phyloP scores from a whole-genome alignment of 352 stramenopile genomes.

The Labyrinthula sp. region DNA sequence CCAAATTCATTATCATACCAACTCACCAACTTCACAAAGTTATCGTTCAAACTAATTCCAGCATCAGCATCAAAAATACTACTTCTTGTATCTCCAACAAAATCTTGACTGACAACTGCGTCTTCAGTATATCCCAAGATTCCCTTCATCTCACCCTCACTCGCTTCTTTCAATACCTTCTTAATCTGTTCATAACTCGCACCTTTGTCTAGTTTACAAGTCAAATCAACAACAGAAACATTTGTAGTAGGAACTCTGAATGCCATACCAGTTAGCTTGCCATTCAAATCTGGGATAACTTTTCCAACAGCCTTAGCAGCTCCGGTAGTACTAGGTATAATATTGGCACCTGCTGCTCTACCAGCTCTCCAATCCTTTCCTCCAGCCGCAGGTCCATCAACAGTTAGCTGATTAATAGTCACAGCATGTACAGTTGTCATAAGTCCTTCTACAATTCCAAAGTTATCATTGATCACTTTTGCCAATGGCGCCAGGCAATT shows the following conservation, averaged over 20 bases:
- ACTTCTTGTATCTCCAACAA: slow-evolving; percentile 76
- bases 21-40: slow-evolving; percentile 96
- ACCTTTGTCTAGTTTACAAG: slow-evolving; percentile 49
- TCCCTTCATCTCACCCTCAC: slow-evolving; percentile 76
- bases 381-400: slow-evolving; percentile 87
- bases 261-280: slow-evolving; percentile 69
- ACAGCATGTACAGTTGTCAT: slow-evolving; percentile 98
- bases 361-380: slow-evolving; percentile 91
- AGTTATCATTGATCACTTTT: slow-evolving; percentile 95
- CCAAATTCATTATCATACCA: slow-evolving; percentile 99
- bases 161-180: slow-evolving; percentile 70
- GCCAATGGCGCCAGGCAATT: slow-evolving; percentile 92
- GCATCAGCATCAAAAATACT: slow-evolving; percentile 91
- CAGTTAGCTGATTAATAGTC: slow-evolving; percentile 85
- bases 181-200: slow-evolving; percentile 96
- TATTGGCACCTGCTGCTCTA: slow-evolving; percentile 88
- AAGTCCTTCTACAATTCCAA: slow-evolving; percentile 86
- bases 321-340: slow-evolving; percentile 90
- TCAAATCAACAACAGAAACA: slow-evolving; percentile 66
- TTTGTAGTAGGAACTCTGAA: slow-evolving; percentile 66
- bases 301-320: slow-evolving; percentile 95
- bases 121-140: slow-evolving; percentile 94
- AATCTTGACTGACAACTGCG: slow-evolving; percentile 86
- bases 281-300: slow-evolving; percentile 78
- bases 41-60: slow-evolving; percentile 85